Evolutionary conservation across 2,329 filamentous ascomycete species (phyloP), one percentile per base, ranked within the genome.

Genomic region (Talaromyces pinophilus): DNA sequence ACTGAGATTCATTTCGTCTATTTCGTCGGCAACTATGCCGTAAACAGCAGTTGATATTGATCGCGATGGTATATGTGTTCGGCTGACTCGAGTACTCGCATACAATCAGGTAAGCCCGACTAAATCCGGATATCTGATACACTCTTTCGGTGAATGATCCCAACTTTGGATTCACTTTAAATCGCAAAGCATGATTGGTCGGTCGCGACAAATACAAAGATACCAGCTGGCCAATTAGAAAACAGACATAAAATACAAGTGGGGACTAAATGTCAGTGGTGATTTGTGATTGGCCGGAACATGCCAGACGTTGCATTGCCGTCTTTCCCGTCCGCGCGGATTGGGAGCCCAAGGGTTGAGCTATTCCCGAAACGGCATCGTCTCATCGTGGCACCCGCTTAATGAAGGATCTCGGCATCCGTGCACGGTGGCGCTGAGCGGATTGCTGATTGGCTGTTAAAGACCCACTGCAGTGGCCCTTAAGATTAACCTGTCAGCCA

Each of bases 401-500:
- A 62, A 48, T 30, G 19, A n/a, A 40, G 17, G 28, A 30, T 50
- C 30, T 62, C 35, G 46, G 59, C 59, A 25, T 62, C 30, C 60
- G 33, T 57, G 62, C 62, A 55, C 61, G 25, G 35, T 60, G 57
- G 57, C 38, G 19, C 8, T n/a, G 1, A 3, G n/a, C 11, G 10
- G 0, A 1, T 15, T 5, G 1, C 2, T 33, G 15, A 57, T 59
- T 64, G 62, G 62, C 62, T 42, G 22, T 8, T 13, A 6, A 3
- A 17, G 59, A 38, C 59, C 44, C 60, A 25, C 46, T 52, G 4
- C 5, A 11, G 19, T 40, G 44, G 60, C 33, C 48, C 25, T 55
- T 44, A 64, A 64, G 57, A 64, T 64, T 64, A 59, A 64, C 38
- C 50, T 63, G 62, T 63, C 62, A 63, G 62, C 62, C 62, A 64